These are phyloP conservation scores for Gnomoniopsis sp. DNA, from an alignment of 2,329 filamentous ascomycete species.

Conservation along the genomic window DNA sequence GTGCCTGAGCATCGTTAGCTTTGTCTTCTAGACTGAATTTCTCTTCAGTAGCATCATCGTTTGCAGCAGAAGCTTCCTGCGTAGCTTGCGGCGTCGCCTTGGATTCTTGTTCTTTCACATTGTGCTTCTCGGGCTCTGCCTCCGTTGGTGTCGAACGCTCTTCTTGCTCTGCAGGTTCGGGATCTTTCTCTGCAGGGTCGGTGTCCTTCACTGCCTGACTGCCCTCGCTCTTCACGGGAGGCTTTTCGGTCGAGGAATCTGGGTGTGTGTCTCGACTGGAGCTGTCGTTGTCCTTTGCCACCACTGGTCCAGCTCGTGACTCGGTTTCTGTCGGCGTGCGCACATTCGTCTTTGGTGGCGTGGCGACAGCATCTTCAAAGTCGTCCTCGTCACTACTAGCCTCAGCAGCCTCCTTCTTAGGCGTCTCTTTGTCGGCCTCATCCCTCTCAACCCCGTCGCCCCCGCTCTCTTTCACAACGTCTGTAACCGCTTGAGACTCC, in stretches of 20 bases:
- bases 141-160: background rate
- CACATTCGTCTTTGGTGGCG: background rate
- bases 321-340: background rate
- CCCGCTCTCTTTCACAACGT: slow-evolving; percentile 9
- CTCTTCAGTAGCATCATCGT: background rate
- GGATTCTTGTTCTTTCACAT: background rate
- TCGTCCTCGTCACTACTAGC: slow-evolving; percentile 22
- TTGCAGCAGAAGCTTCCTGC: background rate
- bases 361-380: slow-evolving; percentile 26
- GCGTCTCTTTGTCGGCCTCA: background rate
- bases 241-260: slow-evolving; percentile 9
- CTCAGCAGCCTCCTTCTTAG: background rate
- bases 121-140: background rate
- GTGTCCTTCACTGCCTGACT: background rate
- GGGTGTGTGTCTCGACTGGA: background rate
- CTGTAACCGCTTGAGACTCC: slow-evolving; percentile 16
- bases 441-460: slow-evolving; percentile 19
- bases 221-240: background rate
- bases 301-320: background rate
- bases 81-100: background rate
- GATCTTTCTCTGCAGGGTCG: background rate
- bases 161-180: background rate
- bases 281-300: background rate
- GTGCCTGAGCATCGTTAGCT: slow-evolving; percentile 14
- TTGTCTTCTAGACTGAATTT: slow-evolving; percentile 17